Percentiles rank a stretch among this genome's conserved stretches.
Conservation (phyloP, 139 green algal genomes). For the Chlorella vulgaris region DNA sequence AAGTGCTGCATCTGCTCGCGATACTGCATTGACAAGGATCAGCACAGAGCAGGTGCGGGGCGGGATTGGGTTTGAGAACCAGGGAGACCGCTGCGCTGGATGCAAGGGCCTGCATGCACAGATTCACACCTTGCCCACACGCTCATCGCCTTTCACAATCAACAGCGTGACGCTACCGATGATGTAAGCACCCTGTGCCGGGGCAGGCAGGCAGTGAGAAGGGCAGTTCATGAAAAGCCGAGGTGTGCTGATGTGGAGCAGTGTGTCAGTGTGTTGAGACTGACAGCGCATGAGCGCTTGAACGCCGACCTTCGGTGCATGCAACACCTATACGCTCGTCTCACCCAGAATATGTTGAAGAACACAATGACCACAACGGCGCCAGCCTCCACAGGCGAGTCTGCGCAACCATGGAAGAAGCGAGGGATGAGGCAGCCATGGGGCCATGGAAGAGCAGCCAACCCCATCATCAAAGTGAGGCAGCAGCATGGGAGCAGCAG, state of each 20-base stretch:
- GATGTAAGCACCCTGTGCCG: conserved; percentile 49
- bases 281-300: too few relatives aligned
- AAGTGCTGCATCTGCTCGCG: conserved; percentile 50
- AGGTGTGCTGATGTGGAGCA: too few relatives aligned
- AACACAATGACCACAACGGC: conserved; percentile 24
- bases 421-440: too few relatives aligned
- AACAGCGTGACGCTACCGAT: conserved; percentile 65
- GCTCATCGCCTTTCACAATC: conserved; percentile 63
- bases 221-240: too few relatives aligned
- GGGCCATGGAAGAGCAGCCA: too few relatives aligned
- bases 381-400: conserved; percentile 36
- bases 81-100: neutral
- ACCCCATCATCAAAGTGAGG: too few relatives aligned
- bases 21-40: conserved; percentile 37
- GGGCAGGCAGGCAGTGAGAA: too few relatives aligned
- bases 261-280: too few relatives aligned
- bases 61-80: neutral
- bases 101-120: neutral
- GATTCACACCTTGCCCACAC: conserved; percentile 44
- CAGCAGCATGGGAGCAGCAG: neutral
- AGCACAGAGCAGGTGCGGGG: neutral
- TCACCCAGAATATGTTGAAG: conserved; percentile 41
- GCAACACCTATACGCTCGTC: too few relatives aligned
- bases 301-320: too few relatives aligned
- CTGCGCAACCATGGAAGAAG: too few relatives aligned